Percentiles rank a stretch among this genome's conserved stretches.
Evolutionary conservation across 371 early-diverging fungal species (phyloP).

Genomic region (Mortierella sp.): DNA sequence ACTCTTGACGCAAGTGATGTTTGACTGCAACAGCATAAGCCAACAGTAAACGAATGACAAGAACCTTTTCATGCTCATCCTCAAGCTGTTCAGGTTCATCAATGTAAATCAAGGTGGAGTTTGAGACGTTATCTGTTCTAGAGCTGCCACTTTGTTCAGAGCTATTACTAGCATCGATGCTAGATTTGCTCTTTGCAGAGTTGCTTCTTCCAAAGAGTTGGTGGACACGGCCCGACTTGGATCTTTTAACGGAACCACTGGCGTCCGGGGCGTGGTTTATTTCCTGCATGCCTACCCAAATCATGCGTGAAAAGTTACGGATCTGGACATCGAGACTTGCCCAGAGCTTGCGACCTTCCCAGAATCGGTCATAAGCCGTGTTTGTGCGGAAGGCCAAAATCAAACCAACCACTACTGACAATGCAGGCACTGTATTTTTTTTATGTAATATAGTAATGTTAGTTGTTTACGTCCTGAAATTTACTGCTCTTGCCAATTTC

Average conservation of each 20-base stretch:
- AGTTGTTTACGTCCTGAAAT: background rate
- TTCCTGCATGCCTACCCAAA: slow-evolving; percentile 73
- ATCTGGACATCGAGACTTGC: slow-evolving; percentile 66
- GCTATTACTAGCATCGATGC: too few species aligned
- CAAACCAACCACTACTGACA: slow-evolving; percentile 74
- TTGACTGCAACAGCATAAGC: slow-evolving; percentile 79
- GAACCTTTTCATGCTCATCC: slow-evolving; percentile 71
- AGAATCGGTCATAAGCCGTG: slow-evolving; percentile 78
- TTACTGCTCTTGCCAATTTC: background rate
- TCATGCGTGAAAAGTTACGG: slow-evolving; percentile 73
- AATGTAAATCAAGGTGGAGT: slow-evolving; percentile 21
- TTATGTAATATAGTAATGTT: background rate
- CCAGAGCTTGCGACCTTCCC: slow-evolving; percentile 77
- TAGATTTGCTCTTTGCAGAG: background rate
- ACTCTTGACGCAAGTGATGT: slow-evolving; percentile 80
- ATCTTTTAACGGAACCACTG: background rate
- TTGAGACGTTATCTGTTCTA: slow-evolving; percentile 14
- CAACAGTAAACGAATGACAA: slow-evolving; percentile 76
- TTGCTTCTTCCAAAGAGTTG: slow-evolving; percentile 42
- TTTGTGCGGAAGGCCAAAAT: slow-evolving; percentile 80
- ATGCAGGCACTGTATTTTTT: slow-evolving; percentile 57
- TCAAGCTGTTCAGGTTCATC: background rate
- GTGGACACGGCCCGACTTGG: slow-evolving; percentile 3
- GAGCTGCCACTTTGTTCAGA: background rate
- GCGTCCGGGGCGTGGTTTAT: slow-evolving; percentile 29